Evolutionary conservation across 805 yeast genomes (phyloP).

Genomic region (Blastobotrys robertii): DNA sequence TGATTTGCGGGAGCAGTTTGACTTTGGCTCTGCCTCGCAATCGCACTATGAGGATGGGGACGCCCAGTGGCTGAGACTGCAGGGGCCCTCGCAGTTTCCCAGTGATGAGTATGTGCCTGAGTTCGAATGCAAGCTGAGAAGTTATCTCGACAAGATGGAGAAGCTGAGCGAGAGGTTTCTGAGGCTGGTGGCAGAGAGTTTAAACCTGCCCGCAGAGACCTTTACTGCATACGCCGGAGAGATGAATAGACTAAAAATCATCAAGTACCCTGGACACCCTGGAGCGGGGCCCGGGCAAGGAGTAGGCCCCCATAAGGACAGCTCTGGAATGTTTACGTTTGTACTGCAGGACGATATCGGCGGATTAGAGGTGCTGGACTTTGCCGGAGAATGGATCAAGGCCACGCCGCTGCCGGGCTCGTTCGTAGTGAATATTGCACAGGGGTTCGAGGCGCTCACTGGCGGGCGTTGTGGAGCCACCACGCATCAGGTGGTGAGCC

Average conservation of each 20-base stretch:
- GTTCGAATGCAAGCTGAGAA: constrained; percentile 25
- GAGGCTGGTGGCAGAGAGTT: constrained; percentile 43
- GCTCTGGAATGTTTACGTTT: constrained; percentile 48
- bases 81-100: constrained; percentile 52
- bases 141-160: constrained; percentile 40
- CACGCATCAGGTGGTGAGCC: constrained; percentile 43
- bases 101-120: constrained; percentile 33
- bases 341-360: constrained; percentile 47
- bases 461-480: constrained; percentile 52
- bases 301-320: constrained; percentile 58
- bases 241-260: constrained; percentile 46
- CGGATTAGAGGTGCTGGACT: constrained; percentile 47
- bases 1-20: constrained; percentile 57
- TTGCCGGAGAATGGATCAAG: constrained; percentile 47
- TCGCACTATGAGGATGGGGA: constrained; percentile 35
- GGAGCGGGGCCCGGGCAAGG: constrained; percentile 33
- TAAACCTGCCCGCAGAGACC: constrained; percentile 37
- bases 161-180: constrained; percentile 35
- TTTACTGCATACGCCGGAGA: constrained; percentile 42
- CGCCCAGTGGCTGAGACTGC: constrained; percentile 36
- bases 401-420: constrained; percentile 41
- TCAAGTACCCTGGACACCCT: constrained; percentile 43
- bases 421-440: constrained; percentile 51
- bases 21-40: constrained; percentile 37
- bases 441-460: constrained; percentile 50